A percentile compares a stretch with the other conserved stretches of the same genome.
These are phyloP conservation scores for Dalechampia spathulata DNA, from an alignment of 441 rosid genomes.

Conservation along the genomic window DNA sequence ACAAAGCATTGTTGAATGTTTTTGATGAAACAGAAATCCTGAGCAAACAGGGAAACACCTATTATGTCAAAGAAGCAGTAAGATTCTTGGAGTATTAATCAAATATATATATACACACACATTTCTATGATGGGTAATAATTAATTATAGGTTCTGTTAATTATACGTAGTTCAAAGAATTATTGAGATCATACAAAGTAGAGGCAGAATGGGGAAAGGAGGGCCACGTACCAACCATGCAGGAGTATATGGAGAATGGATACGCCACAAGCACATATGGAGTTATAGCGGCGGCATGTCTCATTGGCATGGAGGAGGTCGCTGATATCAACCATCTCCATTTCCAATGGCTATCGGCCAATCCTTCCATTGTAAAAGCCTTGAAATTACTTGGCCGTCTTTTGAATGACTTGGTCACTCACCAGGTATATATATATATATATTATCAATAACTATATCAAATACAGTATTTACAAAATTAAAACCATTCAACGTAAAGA, in stretches of 20 bases:
- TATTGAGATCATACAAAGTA: background rate
- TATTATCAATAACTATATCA: too few species aligned
- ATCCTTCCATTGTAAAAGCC: conserved; percentile 12
- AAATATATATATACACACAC: background rate
- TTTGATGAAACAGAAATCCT: background rate
- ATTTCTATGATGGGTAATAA: too few species aligned
- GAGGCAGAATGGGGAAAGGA: conserved; percentile 15
- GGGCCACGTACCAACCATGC: conserved; percentile 6
- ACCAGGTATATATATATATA: too few species aligned
- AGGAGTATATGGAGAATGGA: conserved; percentile 7
- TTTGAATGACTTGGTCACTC: conserved; percentile 15
- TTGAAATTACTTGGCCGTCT: conserved; percentile 4
- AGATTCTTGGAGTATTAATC: background rate
- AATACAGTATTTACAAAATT: too few species aligned
- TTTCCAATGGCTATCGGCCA: conserved; percentile 15
- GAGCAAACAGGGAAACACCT: conserved; percentile 7
- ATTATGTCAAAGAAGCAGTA: conserved; percentile 6
- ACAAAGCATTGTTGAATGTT: background rate
- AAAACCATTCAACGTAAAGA: too few species aligned
- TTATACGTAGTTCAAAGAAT: background rate
- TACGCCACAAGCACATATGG: background rate
- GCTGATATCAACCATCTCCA: conserved; percentile 2
- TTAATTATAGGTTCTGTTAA: too few species aligned
- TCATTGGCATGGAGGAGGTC: conserved; percentile 1
- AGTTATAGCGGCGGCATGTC: background rate